Evolutionary conservation across 1,284 basidiomycete species (phyloP), one percentile per base, ranked within the genome.

Genomic region (Cryptococcus wingfieldii): DNA sequence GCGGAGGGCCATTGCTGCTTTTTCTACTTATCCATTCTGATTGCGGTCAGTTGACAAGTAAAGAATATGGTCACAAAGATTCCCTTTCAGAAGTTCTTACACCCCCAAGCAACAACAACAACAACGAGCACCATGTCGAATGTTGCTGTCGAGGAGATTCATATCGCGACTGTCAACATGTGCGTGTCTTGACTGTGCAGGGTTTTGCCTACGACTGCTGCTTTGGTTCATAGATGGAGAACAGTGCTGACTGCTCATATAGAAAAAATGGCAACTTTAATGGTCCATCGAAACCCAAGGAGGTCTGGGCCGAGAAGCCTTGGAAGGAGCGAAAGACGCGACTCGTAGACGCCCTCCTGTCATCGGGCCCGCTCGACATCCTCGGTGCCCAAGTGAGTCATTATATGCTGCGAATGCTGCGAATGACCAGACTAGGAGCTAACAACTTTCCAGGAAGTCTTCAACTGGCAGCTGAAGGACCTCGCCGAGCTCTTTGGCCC

Each of bases 381-480:
- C 49, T 72, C 79, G 84, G 82, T 9, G 75, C 72, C 53, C 71
- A 74, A 54, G 67, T 68, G 18, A 31, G 65, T 38, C 4, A 25
- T 25, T 14, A 34, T 47, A 47, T 18, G 38, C 37, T 25, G 31
- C 38, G 38, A 18, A 47, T 18, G 38, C 37, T 25, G 31, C 38
- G 38, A 18, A 49, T 49, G 31, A 19, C 38, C 25, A 46, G 25
- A n/a, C 3, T 46, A 7, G 8, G 9, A 27, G 14, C 9, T 31
- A 13, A 18, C 7, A 27, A 38, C 14, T 28, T 14, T 47, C 10
- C 38, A 86, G 67, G 85, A 86, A 66, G 84, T 81, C 0, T 74
- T 85, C 12, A 70, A 82, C 23, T 73, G 81, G 53, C 86, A 86
- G 68, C 80, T 86, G 3, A 67, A 74, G n/a, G 86, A 87, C 62